Percentiles rank a stretch among this genome's conserved stretches.
These are phyloP conservation scores for Clarkia xantiana DNA, from an alignment of 345 rosid species.

Conservation along the genomic window DNA sequence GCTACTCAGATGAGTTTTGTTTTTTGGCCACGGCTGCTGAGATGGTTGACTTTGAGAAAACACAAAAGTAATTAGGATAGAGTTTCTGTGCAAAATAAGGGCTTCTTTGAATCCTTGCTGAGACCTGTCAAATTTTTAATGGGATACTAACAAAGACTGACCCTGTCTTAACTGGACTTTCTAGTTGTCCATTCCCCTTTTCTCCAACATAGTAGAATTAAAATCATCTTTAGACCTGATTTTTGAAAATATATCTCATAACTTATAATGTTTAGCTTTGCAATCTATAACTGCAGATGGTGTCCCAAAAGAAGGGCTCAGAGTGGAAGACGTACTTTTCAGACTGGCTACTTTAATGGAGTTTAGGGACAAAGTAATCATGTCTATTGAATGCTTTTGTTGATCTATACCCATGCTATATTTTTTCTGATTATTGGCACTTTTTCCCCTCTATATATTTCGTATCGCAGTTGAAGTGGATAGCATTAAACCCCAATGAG, in stretches of 20 bases:
- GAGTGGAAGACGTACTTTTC: constrained; percentile 76
- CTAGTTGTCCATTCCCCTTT: too few species aligned
- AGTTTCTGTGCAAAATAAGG: too few species aligned
- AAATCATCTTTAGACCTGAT: too few species aligned
- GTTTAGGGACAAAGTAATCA: constrained; percentile 64
- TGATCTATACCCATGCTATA: background rate
- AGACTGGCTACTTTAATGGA: constrained; percentile 62
- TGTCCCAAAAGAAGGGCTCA: constrained; percentile 97
- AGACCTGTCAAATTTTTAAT: background rate
- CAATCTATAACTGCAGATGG: constrained; percentile 53
- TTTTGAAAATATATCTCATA: too few species aligned
- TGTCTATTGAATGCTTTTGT: constrained; percentile 4
- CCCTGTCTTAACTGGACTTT: too few species aligned
- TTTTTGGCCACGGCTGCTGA: too few species aligned
- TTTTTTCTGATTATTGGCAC: constrained; percentile 4
- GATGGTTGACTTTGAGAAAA: too few species aligned
- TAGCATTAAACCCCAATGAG: constrained; percentile 37
- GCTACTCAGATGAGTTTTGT: too few species aligned
- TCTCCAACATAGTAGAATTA: too few species aligned
- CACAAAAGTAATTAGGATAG: too few species aligned
- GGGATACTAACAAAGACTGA: too few species aligned
- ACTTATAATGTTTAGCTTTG: constrained; percentile 1
- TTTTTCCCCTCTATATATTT: constrained; percentile 2
- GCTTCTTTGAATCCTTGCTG: constrained; percentile 1
- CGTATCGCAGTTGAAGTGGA: constrained; percentile 37